Percentiles rank a stretch among this genome's conserved stretches.
Evolutionary conservation across 2,329 filamentous ascomycete genomes (phyloP).

Genomic region (Penicillium sp.): DNA sequence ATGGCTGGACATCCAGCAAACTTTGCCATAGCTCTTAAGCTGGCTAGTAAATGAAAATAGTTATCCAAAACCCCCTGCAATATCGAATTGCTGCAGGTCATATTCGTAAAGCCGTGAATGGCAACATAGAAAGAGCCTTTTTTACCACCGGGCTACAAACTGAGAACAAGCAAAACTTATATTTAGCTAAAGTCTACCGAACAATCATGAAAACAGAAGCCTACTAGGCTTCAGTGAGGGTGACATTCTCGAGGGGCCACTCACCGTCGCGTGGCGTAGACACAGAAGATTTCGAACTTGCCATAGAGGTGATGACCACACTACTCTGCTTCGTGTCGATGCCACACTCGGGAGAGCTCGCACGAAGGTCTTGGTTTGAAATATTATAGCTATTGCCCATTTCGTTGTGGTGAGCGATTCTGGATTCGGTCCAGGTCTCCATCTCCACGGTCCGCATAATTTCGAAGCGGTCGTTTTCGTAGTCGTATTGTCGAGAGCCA

Average conservation of each 20-base stretch:
- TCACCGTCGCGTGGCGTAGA: slow-evolving; percentile 4
- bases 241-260: neutral
- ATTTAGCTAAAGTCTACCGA: neutral
- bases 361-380: slow-evolving; percentile 13
- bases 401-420: slow-evolving; percentile 10
- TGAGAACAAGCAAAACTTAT: neutral
- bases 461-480: slow-evolving; percentile 25
- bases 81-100: neutral
- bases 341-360: slow-evolving; percentile 9
- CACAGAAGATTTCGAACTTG: slow-evolving; percentile 20
- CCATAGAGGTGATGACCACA: slow-evolving; percentile 19
- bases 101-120: neutral
- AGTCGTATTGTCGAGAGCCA: slow-evolving; percentile 12
- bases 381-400: slow-evolving; percentile 18
- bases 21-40: no score
- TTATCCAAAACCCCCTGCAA: no score
- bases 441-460: slow-evolving; percentile 36
- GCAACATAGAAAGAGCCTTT: neutral
- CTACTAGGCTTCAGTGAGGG: neutral
- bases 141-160: neutral
- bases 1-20: no score
- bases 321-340: slow-evolving; percentile 19
- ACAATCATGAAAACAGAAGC: neutral
- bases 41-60: no score
- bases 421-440: slow-evolving; percentile 30